Conservation (phyloP, 306 rosid genomes). For the Comarum palustre region DNA sequence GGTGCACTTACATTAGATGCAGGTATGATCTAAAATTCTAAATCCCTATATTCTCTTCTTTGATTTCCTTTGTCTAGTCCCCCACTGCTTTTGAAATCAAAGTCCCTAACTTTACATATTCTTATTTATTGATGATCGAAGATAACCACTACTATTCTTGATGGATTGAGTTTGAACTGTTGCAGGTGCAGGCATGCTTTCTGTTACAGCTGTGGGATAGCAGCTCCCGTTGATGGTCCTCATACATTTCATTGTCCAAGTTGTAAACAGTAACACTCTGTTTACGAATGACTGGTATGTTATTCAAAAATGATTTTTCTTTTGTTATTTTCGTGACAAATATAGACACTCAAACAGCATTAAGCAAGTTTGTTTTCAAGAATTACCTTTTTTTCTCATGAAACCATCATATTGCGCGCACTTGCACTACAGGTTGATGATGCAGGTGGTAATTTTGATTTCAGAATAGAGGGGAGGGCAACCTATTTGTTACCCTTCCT, state of each 20-base stretch:
- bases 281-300: background rate
- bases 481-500: background rate
- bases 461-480: background rate
- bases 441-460: background rate
- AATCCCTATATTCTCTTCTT: background rate
- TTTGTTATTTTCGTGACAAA: background rate
- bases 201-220: constrained; percentile 7
- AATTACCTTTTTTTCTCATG: background rate
- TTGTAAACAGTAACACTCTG: background rate
- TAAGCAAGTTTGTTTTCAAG: background rate
- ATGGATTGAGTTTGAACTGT: background rate
- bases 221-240: background rate
- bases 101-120: background rate
- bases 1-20: constrained; percentile 50
- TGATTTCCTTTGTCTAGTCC: background rate
- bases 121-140: background rate
- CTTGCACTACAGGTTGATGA: no score
- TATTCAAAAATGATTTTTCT: background rate
- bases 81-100: background rate
- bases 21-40: constrained; percentile 43
- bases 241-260: constrained; percentile 1
- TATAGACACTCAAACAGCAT: background rate
- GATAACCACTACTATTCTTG: background rate
- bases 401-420: background rate
- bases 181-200: constrained; percentile 2